These are phyloP conservation scores for Tetradesmus lagerheimii DNA, from an alignment of 139 green algal genomes.

Conservation along the genomic window DNA sequence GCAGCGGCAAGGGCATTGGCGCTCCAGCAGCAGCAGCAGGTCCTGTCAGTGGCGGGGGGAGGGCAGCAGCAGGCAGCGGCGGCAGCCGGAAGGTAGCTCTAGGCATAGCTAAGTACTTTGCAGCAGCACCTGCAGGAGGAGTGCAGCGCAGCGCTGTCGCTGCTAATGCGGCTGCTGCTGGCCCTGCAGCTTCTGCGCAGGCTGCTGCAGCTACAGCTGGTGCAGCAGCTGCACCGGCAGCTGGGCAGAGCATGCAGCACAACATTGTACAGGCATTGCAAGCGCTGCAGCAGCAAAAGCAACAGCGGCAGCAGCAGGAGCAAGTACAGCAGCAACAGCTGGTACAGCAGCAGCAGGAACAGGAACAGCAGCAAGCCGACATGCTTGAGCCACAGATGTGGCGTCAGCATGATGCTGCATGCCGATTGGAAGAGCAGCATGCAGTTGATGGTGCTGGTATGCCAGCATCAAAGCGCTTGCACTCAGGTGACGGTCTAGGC, in stretches of 20 bases:
- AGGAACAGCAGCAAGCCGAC: not conserved
- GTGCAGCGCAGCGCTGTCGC: not conserved
- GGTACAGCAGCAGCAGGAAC: constrained; percentile 1
- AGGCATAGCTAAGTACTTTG: constrained; percentile 38
- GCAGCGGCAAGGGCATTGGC: not conserved
- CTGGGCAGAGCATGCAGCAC: constrained; percentile 6
- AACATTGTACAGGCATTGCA: constrained; percentile 21
- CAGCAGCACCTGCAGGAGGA: not conserved
- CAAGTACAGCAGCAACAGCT: constrained; percentile 15
- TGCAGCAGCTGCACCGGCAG: not conserved
- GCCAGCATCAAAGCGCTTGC: not conserved
- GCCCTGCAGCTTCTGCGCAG: not conserved
- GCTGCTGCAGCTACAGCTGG: not conserved
- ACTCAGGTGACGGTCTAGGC: not conserved
- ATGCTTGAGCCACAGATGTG: not conserved
- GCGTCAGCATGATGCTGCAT: not conserved
- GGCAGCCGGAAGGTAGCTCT: not conserved
- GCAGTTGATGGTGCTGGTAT: not conserved
- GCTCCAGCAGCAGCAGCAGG: constrained; percentile 9
- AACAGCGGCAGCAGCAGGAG: constrained; percentile 36
- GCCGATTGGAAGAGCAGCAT: not conserved
- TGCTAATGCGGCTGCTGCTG: not conserved
- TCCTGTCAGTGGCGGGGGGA: not conserved
- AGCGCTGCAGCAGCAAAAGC: constrained; percentile 25
- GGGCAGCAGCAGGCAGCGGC: not conserved